These are phyloP conservation scores for Hyphopichia wangnamkhiaoensis DNA, from an alignment of 1,139 yeast species.

Conservation along the genomic window DNA sequence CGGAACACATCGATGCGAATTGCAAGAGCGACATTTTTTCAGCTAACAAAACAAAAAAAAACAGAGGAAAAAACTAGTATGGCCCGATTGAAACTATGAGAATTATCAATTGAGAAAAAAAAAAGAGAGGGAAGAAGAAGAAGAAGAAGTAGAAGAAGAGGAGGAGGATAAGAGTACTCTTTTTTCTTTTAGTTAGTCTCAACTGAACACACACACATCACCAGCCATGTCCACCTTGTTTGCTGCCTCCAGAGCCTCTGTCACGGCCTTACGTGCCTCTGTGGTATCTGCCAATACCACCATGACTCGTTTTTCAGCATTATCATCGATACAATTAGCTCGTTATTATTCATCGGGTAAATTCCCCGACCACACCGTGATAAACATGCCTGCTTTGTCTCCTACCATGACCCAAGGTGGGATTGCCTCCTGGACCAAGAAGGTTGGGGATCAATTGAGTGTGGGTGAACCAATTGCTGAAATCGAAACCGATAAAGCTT, in stretches of 20 bases:
- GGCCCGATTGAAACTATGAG: too few species aligned
- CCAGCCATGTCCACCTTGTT: slow-evolving; percentile 32
- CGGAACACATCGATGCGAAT: slow-evolving; percentile 18
- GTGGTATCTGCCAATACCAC: slow-evolving; percentile 9
- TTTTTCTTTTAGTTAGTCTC: not conserved
- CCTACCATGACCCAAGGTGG: slow-evolving; percentile 98
- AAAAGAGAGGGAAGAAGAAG: not conserved
- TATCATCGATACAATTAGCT: slow-evolving; percentile 28
- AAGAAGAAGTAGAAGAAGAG: slow-evolving; percentile 3
- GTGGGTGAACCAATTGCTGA: slow-evolving; percentile 97
- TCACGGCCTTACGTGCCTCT: slow-evolving; percentile 25
- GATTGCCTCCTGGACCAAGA: slow-evolving; percentile 84
- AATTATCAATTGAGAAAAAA: too few species aligned
- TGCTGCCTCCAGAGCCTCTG: slow-evolving; percentile 32
- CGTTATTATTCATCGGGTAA: slow-evolving; percentile 48
- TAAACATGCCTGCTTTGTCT: slow-evolving; percentile 90
- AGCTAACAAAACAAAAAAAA: too few species aligned
- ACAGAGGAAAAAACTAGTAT: too few species aligned
- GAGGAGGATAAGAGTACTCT: not conserved
- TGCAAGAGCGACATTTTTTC: too few species aligned
- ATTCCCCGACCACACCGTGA: slow-evolving; percentile 69
- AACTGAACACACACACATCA: not conserved
- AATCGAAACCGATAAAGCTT: slow-evolving; percentile 97
- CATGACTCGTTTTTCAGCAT: slow-evolving; percentile 13
- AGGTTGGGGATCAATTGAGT: slow-evolving; percentile 78